A percentile compares a stretch with the other conserved stretches of the same genome.
These are phyloP conservation scores for Nepenthes alata DNA, from an alignment of 179 eudicot species.

Conservation along the genomic window DNA sequence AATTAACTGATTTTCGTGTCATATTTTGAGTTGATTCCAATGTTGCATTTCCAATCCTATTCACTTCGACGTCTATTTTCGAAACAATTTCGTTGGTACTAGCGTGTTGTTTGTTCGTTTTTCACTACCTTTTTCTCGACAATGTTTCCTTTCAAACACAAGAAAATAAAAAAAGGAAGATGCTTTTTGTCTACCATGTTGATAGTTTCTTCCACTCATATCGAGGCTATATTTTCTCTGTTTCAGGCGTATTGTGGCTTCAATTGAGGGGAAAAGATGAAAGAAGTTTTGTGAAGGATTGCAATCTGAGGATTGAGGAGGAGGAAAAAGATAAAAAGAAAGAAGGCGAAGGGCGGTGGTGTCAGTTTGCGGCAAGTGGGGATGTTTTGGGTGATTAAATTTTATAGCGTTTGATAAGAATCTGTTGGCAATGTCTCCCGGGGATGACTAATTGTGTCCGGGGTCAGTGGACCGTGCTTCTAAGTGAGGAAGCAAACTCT, in stretches of 20 bases:
- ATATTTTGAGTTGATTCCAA: slow-evolving; percentile 6
- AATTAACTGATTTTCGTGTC: slow-evolving; percentile 3
- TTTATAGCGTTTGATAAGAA: slow-evolving; percentile 10
- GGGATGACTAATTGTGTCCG: slow-evolving; percentile 26
- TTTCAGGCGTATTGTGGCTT: slow-evolving; percentile 13
- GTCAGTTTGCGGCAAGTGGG: slow-evolving; percentile 6
- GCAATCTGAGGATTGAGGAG: background rate
- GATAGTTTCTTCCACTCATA: background rate
- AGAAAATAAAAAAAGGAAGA: slow-evolving; percentile 8
- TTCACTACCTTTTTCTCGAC: slow-evolving; percentile 2
- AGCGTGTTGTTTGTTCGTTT: slow-evolving; percentile 29
- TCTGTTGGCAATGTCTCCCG: slow-evolving; percentile 20
- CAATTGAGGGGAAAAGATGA: background rate
- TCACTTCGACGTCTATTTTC: slow-evolving; percentile 8
- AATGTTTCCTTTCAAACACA: background rate
- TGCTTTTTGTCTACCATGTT: slow-evolving; percentile 29
- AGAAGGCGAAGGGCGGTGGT: slow-evolving; percentile 1
- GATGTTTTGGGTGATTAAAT: background rate
- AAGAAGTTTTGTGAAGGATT: slow-evolving; percentile 24
- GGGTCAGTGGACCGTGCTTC: slow-evolving; percentile 33
- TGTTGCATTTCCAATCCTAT: background rate
- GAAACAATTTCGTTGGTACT: slow-evolving; percentile 40
- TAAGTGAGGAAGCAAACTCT: slow-evolving; percentile 24
- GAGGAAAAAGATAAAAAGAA: background rate
- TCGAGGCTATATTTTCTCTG: slow-evolving; percentile 7